phyloP scores from a whole-genome alignment of 2,329 filamentous ascomycete species.

The Sclerotinia nivalis region DNA sequence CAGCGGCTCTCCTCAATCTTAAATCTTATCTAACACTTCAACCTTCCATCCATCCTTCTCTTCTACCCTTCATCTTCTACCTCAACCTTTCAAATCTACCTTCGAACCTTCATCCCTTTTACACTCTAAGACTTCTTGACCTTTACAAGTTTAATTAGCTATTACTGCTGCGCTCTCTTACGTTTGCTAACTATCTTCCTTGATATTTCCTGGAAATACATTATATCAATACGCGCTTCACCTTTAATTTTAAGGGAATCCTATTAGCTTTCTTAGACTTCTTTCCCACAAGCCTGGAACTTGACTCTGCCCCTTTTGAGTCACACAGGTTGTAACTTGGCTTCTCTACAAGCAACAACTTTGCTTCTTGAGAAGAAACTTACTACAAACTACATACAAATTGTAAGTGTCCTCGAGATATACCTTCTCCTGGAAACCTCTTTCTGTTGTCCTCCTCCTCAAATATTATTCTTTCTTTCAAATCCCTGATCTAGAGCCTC shows the following conservation, averaged over 20 bases:
- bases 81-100: background rate
- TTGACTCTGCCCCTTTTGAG: no score
- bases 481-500: no score
- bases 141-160: background rate
- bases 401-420: background rate
- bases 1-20: background rate
- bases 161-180: background rate
- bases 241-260: background rate
- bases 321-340: no score
- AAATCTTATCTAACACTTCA: background rate
- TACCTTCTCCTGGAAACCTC: background rate
- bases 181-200: background rate
- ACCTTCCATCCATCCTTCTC: background rate
- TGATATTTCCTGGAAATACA: background rate
- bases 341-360: background rate
- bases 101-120: background rate
- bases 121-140: background rate
- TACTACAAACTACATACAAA: background rate
- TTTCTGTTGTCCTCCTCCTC: background rate
- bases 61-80: no score
- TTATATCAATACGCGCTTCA: background rate
- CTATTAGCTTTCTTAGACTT: background rate
- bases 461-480: background rate
- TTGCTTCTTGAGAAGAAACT: background rate
- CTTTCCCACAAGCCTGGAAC: background rate